Conservation (phyloP, 2,329 filamentous ascomycete genomes). For the Pleochaeta shiraiana region DNA sequence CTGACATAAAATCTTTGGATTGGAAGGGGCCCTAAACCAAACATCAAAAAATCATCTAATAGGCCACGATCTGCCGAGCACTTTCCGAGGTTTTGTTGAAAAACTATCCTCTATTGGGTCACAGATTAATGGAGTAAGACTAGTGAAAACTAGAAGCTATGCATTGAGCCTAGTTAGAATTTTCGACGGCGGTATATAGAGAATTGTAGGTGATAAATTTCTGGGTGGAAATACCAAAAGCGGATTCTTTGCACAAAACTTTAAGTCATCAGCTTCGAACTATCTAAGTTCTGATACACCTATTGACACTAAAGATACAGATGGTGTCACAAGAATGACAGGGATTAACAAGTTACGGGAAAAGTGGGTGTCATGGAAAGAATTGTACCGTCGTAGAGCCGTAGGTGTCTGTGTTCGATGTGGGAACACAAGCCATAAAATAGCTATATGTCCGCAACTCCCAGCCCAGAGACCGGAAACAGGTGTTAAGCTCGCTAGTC, state of each 20-base stretch:
- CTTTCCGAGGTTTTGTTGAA: background rate
- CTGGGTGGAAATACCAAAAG: background rate
- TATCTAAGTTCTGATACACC: background rate
- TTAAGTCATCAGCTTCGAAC: background rate
- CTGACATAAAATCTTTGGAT: background rate
- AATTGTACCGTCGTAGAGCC: background rate
- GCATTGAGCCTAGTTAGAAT: background rate
- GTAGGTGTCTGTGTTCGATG: background rate
- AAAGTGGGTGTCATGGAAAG: background rate
- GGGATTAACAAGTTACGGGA: background rate
- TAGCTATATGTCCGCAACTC: background rate
- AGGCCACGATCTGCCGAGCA: background rate
- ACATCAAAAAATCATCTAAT: background rate
- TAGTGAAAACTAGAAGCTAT: background rate
- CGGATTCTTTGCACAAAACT: background rate
- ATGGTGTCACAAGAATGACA: background rate
- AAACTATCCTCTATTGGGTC: background rate
- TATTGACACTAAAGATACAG: background rate
- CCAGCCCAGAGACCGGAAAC: background rate
- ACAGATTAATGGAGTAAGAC: background rate
- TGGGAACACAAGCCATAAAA: background rate
- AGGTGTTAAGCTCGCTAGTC: background rate
- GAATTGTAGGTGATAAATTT: background rate
- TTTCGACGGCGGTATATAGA: background rate
- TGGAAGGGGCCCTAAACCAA: background rate